Conservation (phyloP, 2,329 filamentous ascomycete genomes). For the Zasmidium angulare region DNA sequence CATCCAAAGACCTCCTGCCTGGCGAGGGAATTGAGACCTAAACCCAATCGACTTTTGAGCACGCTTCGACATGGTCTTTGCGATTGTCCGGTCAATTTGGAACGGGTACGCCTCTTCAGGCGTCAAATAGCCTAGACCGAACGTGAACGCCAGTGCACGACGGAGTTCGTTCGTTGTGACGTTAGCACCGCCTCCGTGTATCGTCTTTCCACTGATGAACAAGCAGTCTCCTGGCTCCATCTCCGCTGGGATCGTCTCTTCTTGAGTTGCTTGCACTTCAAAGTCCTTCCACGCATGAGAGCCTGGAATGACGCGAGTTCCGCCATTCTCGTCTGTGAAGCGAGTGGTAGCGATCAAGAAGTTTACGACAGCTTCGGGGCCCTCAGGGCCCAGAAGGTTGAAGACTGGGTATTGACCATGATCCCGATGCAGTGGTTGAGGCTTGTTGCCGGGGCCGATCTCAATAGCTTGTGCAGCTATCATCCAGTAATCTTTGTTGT, state of each 20-base stretch:
- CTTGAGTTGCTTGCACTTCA: background rate
- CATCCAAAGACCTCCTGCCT: background rate
- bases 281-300: background rate
- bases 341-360: constrained; percentile 3
- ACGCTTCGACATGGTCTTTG: constrained; percentile 4
- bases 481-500: constrained; percentile 2
- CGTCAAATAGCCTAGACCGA: background rate
- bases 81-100: background rate
- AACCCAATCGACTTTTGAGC: constrained; percentile 2
- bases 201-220: constrained; percentile 8
- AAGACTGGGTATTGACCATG: background rate
- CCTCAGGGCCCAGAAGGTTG: background rate
- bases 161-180: background rate
- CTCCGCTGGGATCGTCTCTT: constrained; percentile 5
- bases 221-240: constrained; percentile 5
- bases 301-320: constrained; percentile 6
- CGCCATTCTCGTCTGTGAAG: constrained; percentile 9
- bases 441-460: background rate
- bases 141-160: background rate
- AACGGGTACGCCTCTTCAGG: constrained; percentile 3
- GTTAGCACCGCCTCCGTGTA: constrained; percentile 7
- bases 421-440: constrained; percentile 6
- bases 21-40: background rate
- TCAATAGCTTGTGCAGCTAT: background rate
- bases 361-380: constrained; percentile 6